Conservation (phyloP, 495 filamentous ascomycete genomes). For the Penicillium cosmopolitanum region DNA sequence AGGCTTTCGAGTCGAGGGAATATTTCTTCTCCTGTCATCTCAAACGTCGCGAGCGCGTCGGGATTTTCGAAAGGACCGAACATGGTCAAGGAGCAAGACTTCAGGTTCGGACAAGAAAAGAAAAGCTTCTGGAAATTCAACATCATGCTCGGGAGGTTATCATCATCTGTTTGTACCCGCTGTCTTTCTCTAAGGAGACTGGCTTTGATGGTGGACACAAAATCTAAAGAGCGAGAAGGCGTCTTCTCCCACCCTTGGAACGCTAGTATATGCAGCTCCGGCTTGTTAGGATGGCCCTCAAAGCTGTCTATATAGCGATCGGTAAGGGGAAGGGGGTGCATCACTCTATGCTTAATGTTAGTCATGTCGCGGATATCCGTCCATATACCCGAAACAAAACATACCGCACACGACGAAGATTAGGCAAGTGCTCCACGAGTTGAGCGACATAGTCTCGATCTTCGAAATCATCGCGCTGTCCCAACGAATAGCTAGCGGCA, state of each 20-base stretch:
- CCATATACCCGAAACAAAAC: background rate
- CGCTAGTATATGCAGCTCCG: background rate
- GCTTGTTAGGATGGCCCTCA: background rate
- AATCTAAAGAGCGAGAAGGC: background rate
- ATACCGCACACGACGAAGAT: slow-evolving; percentile 4
- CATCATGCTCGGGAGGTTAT: background rate
- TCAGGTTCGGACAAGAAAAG: slow-evolving; percentile 5
- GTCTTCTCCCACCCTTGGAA: background rate
- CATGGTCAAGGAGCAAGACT: slow-evolving; percentile 1
- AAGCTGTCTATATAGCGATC: background rate
- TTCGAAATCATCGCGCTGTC: slow-evolving; percentile 3
- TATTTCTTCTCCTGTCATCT: slow-evolving; percentile 2
- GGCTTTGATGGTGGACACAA: background rate
- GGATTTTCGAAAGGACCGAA: background rate
- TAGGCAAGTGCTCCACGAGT: background rate
- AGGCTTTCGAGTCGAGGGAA: slow-evolving; percentile 1
- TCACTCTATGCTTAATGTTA: background rate
- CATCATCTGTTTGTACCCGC: background rate
- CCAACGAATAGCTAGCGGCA: background rate
- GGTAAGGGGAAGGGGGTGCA: slow-evolving; percentile 1
- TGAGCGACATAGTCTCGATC: background rate
- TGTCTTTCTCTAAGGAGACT: background rate
- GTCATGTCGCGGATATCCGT: background rate
- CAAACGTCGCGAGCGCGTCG: background rate
- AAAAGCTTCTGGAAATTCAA: slow-evolving; percentile 1